phyloP scores from a whole-genome alignment of 371 early-diverging fungal species.

The Apophysomyces sp. region DNA sequence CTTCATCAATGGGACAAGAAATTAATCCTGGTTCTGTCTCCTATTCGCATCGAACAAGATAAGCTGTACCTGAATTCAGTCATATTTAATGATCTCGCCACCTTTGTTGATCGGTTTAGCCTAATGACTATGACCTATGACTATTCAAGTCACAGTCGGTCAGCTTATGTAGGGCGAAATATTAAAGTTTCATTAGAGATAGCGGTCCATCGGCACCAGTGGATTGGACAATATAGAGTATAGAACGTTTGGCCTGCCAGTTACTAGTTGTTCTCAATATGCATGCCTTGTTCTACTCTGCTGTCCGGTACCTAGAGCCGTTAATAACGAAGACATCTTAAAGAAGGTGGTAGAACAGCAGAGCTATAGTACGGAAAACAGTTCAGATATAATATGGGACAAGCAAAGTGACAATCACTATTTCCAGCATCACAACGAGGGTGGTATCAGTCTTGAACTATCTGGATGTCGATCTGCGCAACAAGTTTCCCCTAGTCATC shows the following conservation, averaged over 20 bases:
- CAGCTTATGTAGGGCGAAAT: not conserved
- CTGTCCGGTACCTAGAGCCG: constrained; percentile 22
- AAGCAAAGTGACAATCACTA: constrained; percentile 42
- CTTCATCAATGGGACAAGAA: constrained; percentile 29
- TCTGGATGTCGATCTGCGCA: constrained; percentile 57
- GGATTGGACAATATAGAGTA: constrained; percentile 57
- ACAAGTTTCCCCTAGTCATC: constrained; percentile 16
- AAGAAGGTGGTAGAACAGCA: constrained; percentile 16
- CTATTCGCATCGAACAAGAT: constrained; percentile 31
- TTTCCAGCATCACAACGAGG: constrained; percentile 37
- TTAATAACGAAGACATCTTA: constrained; percentile 29
- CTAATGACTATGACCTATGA: constrained; percentile 73
- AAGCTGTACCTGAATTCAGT: constrained; percentile 26
- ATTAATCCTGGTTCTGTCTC: constrained; percentile 52
- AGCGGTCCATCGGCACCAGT: constrained; percentile 59
- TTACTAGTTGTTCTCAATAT: constrained; percentile 57
- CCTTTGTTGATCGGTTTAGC: constrained; percentile 52
- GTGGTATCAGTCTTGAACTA: constrained; percentile 28
- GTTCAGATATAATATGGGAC: constrained; percentile 41
- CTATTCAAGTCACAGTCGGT: constrained; percentile 45
- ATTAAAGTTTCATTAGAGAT: constrained; percentile 13
- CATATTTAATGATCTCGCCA: constrained; percentile 36
- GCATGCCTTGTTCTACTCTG: constrained; percentile 55
- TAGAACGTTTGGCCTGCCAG: constrained; percentile 32
- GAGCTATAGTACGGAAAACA: not conserved